phyloP scores from a whole-genome alignment of 2,329 filamentous ascomycete genomes.

The Pyrenochaeta sp. region DNA sequence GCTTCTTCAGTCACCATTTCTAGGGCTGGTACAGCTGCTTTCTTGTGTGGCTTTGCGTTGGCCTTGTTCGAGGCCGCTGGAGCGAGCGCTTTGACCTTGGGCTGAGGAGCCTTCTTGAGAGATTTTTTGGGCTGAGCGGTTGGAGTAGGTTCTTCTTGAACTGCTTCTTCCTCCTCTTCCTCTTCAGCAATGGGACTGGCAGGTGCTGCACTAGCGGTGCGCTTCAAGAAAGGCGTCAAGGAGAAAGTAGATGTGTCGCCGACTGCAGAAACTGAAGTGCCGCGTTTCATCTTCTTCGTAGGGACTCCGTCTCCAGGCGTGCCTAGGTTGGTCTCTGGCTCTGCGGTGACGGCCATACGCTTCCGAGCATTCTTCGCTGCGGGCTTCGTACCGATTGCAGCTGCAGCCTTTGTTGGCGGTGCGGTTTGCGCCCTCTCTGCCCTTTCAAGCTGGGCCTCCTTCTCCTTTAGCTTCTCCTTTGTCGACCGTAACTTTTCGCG shows the following conservation, averaged over 20 bases:
- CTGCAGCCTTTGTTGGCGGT: conserved; percentile 38
- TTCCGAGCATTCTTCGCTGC: conserved; percentile 53
- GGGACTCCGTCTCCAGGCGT: conserved; percentile 59
- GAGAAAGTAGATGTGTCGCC: conserved; percentile 94
- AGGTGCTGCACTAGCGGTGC: conserved; percentile 67
- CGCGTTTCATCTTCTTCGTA: conserved; percentile 57
- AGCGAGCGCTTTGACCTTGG: conserved; percentile 54
- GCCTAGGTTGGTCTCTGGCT: conserved; percentile 58
- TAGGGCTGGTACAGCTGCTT: conserved; percentile 47
- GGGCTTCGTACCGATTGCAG: conserved; percentile 45
- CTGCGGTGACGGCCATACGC: conserved; percentile 53
- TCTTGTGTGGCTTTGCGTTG: conserved; percentile 55
- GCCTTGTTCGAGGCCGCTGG: conserved; percentile 55
- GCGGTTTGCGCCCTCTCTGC: conserved; percentile 54
- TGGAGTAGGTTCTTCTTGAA: conserved; percentile 37
- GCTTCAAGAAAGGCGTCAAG: conserved; percentile 91
- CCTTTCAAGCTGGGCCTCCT: conserved; percentile 60
- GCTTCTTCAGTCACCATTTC: conserved; percentile 56
- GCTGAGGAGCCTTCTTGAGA: conserved; percentile 33
- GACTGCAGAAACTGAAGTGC: conserved; percentile 64
- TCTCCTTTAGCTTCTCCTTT: conserved; percentile 77
- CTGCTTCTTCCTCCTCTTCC: conserved; percentile 32
- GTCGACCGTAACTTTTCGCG: conserved; percentile 73
- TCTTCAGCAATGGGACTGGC: conserved; percentile 52
- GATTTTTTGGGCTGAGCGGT: conserved; percentile 42